A percentile compares a stretch with the other conserved stretches of the same genome.
phyloP scores from a whole-genome alignment of 345 rosid genomes.

The Arabidopsis thaliana region DNA sequence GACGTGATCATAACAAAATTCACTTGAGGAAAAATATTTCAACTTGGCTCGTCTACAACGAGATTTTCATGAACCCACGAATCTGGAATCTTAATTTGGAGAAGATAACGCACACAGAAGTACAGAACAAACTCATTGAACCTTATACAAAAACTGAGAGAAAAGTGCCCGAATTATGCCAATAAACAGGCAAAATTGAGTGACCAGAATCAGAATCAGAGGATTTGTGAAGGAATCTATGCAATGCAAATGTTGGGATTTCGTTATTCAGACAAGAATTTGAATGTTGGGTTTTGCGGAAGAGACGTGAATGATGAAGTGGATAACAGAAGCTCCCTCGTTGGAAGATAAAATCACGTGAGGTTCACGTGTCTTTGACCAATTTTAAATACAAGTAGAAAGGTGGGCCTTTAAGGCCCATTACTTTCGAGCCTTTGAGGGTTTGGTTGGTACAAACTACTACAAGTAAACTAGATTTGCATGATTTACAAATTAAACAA shows the following conservation, averaged over 20 bases:
- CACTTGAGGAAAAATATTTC: not conserved
- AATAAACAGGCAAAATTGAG: not conserved
- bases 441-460: not conserved
- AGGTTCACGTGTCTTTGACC: conserved; percentile 19
- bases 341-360: conserved; percentile 40
- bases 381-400: not conserved
- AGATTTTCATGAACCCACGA: not conserved
- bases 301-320: conserved; percentile 21
- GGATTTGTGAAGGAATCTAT: not conserved
- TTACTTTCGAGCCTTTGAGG: not conserved
- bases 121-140: no score
- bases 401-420: not conserved
- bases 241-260: not conserved
- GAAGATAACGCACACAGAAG: not conserved
- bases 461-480: no score
- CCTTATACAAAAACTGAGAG: not conserved
- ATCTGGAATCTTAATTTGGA: not conserved
- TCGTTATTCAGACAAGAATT: conserved; percentile 10
- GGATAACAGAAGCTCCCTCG: conserved; percentile 12
- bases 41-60: not conserved
- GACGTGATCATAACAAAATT: not conserved
- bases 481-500: no score
- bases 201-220: not conserved
- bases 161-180: not conserved
- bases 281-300: conserved; percentile 30